A percentile compares a stretch with the other conserved stretches of the same genome.
Evolutionary conservation across 2,329 filamentous ascomycete genomes (phyloP).

Genomic region (Neopestalotiopsis sp.): DNA sequence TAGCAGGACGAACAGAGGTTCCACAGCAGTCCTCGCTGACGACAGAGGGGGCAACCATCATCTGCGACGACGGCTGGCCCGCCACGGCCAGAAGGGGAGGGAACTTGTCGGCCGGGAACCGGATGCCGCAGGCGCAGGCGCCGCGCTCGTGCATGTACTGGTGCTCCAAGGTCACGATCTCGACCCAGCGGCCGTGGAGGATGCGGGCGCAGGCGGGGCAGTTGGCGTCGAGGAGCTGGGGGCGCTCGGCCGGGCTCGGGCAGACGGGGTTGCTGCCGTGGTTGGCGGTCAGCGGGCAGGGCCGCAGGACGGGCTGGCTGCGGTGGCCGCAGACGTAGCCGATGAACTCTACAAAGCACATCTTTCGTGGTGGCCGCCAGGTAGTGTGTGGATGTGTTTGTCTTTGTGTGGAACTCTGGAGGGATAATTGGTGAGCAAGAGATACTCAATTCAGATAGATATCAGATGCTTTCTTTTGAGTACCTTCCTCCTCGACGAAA

Average conservation of each 20-base stretch:
- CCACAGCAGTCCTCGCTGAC: too few relatives aligned
- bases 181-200: conserved; percentile 44
- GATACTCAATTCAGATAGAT: too few relatives aligned
- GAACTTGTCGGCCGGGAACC: conserved; percentile 42
- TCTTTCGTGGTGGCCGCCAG: conserved; percentile 28
- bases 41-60: too few relatives aligned
- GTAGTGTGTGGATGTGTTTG: not conserved
- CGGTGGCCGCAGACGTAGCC: conserved; percentile 55
- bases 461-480: too few relatives aligned
- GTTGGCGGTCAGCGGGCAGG: conserved; percentile 49
- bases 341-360: conserved; percentile 54
- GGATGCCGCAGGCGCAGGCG: conserved; percentile 43
- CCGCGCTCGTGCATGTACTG: conserved; percentile 52
- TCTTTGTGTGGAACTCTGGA: too few relatives aligned
- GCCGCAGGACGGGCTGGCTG: conserved; percentile 43
- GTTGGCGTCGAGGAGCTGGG: conserved; percentile 40
- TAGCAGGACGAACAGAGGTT: too few relatives aligned
- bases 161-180: conserved; percentile 49
- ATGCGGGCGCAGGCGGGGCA: conserved; percentile 45
- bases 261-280: conserved; percentile 43
- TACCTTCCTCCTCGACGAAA: too few relatives aligned
- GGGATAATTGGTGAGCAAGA: too few relatives aligned
- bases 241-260: conserved; percentile 33
- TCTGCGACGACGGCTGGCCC: not conserved
- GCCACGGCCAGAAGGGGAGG: conserved; percentile 37